Evolutionary conservation across 768 basidiomycete species (phyloP).

Genomic region (Naematelia aurantialba): DNA sequence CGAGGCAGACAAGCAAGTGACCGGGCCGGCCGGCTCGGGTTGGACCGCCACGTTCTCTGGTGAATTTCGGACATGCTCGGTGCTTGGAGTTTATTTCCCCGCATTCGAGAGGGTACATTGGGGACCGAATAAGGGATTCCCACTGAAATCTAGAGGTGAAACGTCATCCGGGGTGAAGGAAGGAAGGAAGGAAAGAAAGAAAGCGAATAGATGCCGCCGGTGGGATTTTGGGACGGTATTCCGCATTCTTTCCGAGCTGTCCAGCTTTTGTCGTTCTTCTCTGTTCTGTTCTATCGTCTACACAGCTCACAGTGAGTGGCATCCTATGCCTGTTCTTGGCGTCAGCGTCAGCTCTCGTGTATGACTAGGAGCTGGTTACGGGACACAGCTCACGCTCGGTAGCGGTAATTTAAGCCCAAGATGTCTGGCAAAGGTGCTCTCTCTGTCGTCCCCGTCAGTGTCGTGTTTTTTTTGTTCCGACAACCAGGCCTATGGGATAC

Average conservation of each 20-base stretch:
- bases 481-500: no score
- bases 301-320: not conserved
- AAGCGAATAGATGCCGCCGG: not conserved
- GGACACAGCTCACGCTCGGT: not conserved
- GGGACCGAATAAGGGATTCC: not conserved
- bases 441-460: constrained; percentile 51
- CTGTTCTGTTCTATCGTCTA: not conserved
- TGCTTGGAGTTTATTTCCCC: not conserved
- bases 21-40: not conserved
- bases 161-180: not conserved
- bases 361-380: no score
- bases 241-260: no score
- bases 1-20: no score
- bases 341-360: no score
- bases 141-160: not conserved
- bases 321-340: no score
- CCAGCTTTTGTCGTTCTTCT: not conserved
- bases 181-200: not conserved
- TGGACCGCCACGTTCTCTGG: not conserved
- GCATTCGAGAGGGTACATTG: not conserved
- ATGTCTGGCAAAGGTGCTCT: constrained; percentile 50
- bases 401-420: not conserved
- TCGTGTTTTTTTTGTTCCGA: not conserved
- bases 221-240: not conserved
- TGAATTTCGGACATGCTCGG: not conserved